A percentile compares a stretch with the other conserved stretches of the same genome.
These are phyloP conservation scores for Tremella mesenterica DNA, from an alignment of 768 basidiomycete genomes.

Conservation along the genomic window DNA sequence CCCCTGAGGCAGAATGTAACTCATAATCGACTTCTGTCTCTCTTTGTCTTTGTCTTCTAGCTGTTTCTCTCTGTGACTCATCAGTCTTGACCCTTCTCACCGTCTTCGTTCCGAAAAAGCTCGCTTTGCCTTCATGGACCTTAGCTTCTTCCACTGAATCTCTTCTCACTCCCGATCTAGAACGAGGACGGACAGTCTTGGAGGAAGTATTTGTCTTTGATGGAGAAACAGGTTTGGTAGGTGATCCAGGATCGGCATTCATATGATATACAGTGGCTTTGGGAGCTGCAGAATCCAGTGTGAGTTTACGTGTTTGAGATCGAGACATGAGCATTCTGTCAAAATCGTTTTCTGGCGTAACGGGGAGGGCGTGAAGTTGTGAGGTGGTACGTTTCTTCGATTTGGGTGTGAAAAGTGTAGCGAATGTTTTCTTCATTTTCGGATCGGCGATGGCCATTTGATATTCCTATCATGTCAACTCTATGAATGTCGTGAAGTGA, in stretches of 20 bases:
- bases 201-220: background rate
- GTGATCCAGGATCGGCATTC: background rate
- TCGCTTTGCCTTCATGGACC: conserved; percentile 7
- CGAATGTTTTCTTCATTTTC: conserved; percentile 22
- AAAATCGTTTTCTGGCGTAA: conserved; percentile 24
- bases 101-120: conserved; percentile 12
- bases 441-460: conserved; percentile 35
- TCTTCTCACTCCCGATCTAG: background rate
- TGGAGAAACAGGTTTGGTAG: conserved; percentile 1
- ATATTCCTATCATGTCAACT: conserved; percentile 23
- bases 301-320: conserved; percentile 28
- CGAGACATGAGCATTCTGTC: conserved; percentile 31
- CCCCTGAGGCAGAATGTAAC: conserved; percentile 27
- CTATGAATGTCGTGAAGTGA: conserved; percentile 50
- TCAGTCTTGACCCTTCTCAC: conserved; percentile 13
- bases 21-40: conserved; percentile 34
- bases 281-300: conserved; percentile 8
- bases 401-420: conserved; percentile 18
- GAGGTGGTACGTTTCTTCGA: background rate
- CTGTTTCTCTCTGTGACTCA: conserved; percentile 4
- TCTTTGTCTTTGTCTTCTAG: conserved; percentile 5
- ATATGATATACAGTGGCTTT: conserved; percentile 7
- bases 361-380: background rate
- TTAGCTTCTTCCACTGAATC: conserved; percentile 2
- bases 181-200: background rate